Base-by-base conservation (phyloP, 208 protist genomes). In the Trypanosoma scelopori region DNA sequence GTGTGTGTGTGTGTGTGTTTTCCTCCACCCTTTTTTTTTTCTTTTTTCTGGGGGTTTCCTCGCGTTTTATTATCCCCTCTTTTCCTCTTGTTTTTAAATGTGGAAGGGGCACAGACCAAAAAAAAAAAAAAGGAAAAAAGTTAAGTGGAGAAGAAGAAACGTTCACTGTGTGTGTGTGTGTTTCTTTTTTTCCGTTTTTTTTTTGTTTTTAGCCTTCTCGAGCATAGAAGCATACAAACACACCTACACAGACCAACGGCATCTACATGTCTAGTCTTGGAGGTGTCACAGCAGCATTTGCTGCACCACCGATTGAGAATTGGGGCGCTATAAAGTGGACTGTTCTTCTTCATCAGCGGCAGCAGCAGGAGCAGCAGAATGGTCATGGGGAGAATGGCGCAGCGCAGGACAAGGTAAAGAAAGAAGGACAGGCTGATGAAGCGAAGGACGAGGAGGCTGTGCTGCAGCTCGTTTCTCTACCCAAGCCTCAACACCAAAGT, bases 311-410 rank as follows among this genome's bases (percentile, higher is more conserved):
- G 0, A 32, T 89, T 32, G 89, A 94, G 61, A 95, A 95, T 70
- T 95, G 89, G 86, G 89, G 89, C 1, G 69, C 85, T 55, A 61
- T 92, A 37, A 84, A 79, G 65, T 68, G 82, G 45, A 62, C 46
- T 23, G 51, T 51, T 48, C 55, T n/a, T n/a, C n/a, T n/a, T n/a
- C n/a, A n/a, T n/a, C n/a, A n/a, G n/a, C n/a, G n/a, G n/a, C n/a
- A n/a, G n/a, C n/a, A 70, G 0, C 73, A 76, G 52, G 20, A 64
- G 13, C 63, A 71, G 39, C 59, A 75, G 58, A 78, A 79, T 58
- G 1, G 66, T 5, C 71, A 82, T 39, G 42, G 52, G 35, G 65
- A 59, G 1, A 51, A 30, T 4, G 55, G 72, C 3, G 47, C 35
- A 4, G 25, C 32, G 30, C 6, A 35, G 18, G 35, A 64, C 2